Conservation (phyloP, 2,329 filamentous ascomycete species). For the Chlorencoelia australis region DNA sequence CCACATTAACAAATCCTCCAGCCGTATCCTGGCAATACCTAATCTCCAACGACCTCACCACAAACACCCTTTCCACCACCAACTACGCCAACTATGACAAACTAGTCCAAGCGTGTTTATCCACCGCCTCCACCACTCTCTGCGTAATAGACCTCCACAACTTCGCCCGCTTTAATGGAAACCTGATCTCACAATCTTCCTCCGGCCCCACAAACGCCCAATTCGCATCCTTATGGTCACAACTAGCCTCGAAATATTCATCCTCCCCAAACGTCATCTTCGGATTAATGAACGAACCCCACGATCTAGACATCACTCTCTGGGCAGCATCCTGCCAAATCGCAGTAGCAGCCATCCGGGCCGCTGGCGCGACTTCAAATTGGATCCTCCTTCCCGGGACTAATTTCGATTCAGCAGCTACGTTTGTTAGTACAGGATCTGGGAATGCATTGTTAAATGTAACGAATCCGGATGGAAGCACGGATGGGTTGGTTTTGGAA, state of each 20-base stretch:
- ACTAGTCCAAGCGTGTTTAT: conserved; percentile 45
- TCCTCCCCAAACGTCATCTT: conserved; percentile 45
- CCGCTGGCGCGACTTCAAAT: conserved; percentile 51
- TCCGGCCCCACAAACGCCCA: conserved; percentile 50
- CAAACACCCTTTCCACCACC: conserved; percentile 35
- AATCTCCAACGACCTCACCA: conserved; percentile 40
- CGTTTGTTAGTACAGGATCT: conserved; percentile 39
- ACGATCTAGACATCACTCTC: conserved; percentile 26
- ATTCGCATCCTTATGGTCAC: conserved; percentile 46
- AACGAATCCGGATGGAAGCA: conserved; percentile 49
- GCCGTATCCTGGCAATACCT: conserved; percentile 52
- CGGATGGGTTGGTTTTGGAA: conserved; percentile 45
- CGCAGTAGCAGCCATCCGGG: conserved; percentile 54
- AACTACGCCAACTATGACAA: conserved; percentile 44
- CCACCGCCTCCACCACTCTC: conserved; percentile 42
- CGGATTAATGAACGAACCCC: conserved; percentile 62
- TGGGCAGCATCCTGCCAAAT: conserved; percentile 54
- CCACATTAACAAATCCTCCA: conserved; percentile 48
- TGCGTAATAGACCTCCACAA: conserved; percentile 53
- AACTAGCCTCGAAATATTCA: conserved; percentile 49
- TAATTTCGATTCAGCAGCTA: conserved; percentile 43
- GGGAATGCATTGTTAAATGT: conserved; percentile 42
- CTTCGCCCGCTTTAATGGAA: conserved; percentile 49
- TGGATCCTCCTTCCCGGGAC: conserved; percentile 56
- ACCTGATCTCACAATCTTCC: conserved; percentile 51